A percentile compares a stretch with the other conserved stretches of the same genome.
Conservation (phyloP, 345 rosid species). For the Salix exigua region DNA sequence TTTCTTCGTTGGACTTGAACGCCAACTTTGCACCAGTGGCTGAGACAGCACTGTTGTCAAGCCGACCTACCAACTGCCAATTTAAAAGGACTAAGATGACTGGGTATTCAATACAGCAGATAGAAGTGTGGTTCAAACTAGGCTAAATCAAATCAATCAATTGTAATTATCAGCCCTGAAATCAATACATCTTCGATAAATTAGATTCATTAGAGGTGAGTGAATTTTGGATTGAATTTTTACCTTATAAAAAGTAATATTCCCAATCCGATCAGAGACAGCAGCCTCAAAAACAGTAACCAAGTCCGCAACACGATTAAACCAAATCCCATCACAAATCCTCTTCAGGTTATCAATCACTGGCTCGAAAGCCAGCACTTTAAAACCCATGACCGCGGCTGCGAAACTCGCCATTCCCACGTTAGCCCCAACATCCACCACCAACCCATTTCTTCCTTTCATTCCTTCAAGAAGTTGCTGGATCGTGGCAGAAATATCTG, state of each 20-base stretch:
- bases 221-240: not conserved
- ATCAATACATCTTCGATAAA: not conserved
- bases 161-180: not conserved
- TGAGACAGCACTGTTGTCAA: constrained; percentile 92
- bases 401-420: constrained; percentile 98
- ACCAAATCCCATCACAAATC: constrained; percentile 96
- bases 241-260: constrained; percentile 90
- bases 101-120: not conserved
- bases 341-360: constrained; percentile 89
- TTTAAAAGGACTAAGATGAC: not conserved
- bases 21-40: constrained; percentile 85
- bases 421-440: constrained; percentile 94
- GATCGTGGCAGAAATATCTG: constrained; percentile 81
- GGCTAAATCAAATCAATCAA: not conserved
- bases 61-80: constrained; percentile 87
- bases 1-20: constrained; percentile 90
- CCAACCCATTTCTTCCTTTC: constrained; percentile 51
- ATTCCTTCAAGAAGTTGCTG: constrained; percentile 60
- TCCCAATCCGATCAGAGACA: constrained; percentile 71
- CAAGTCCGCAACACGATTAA: constrained; percentile 64
- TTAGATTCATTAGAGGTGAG: not conserved
- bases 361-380: constrained; percentile 82
- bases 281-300: constrained; percentile 88
- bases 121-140: not conserved
- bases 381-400: constrained; percentile 90